Base-by-base conservation (phyloP, 2,329 filamentous ascomycete genomes). In the Xylariales sp. region DNA sequence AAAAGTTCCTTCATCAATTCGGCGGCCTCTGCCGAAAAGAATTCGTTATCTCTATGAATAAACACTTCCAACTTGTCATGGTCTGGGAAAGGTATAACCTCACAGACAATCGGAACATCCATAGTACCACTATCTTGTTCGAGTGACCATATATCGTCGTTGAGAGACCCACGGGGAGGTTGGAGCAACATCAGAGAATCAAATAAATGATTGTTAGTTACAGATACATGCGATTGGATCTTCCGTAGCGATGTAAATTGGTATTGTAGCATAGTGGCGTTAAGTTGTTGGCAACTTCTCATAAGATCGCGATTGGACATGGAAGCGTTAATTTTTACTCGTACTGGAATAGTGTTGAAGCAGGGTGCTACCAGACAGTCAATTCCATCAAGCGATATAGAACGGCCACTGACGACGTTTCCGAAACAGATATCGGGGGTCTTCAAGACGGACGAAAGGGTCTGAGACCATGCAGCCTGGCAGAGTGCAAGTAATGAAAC, bases 331-430 rank as follows among this genome's bases (percentile, higher is more conserved):
- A 85, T 43, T 21, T 78, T 62, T 13, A 79, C 62, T 18, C 88
- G 76, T 2, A 89, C 55, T 0, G 90, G 88, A 11, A 95, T 62
- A 0, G 90, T 95, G 54, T 95, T 96, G 69, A 96, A 95, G 56
- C 88, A 95, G 0, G 90, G 90, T 0, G 87, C 88, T n/a, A 94
- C 76, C 5, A 95, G 73, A 4, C 72, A 67, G 25, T 90, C 81
- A 10, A 91, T 67, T 0, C 74, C 76, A 5, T 83, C 72, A 3
- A 90, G 58, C 0, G 77, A 63, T 8, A 87, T 55, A 1, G 81
- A 83, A 6, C 90, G 79, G 2, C 90, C 89, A 52, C 80, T 90
- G 40, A 91, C 74, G 3, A 96, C 83, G 50, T 88, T 93, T 1
- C 91, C 90, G 52, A 96, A 95, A 56, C 87, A 93, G 5, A 95